Conservation (phyloP, 305 asterid genomes). For the Ilex paraguariensis region DNA sequence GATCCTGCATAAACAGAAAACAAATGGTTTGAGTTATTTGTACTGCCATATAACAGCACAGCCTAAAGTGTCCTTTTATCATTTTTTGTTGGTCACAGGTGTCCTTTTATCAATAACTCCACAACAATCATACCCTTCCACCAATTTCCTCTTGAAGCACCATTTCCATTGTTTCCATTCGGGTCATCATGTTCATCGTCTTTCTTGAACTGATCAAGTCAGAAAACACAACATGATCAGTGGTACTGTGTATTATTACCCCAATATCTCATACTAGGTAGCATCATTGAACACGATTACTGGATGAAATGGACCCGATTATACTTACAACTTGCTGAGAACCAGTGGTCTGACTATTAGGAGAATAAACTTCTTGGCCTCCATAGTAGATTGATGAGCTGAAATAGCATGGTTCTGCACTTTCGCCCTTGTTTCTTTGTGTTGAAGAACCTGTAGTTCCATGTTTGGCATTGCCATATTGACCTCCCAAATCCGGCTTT, state of each 20-base stretch:
- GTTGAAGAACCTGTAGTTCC: conserved; percentile 24
- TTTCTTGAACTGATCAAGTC: conserved; percentile 15
- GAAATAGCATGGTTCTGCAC: conserved; percentile 51
- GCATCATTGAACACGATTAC: background rate
- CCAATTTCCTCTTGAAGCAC: conserved; percentile 44
- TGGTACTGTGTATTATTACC: background rate
- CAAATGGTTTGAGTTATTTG: too few species aligned
- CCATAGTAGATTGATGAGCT: conserved; percentile 81
- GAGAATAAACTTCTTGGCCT: conserved; percentile 66
- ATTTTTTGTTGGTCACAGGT: too few species aligned
- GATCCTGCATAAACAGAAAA: conserved; percentile 23
- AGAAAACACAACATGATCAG: background rate
- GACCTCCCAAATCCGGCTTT: conserved; percentile 23
- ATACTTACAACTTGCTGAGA: conserved; percentile 12
- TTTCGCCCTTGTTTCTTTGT: conserved; percentile 23
- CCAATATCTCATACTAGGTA: background rate
- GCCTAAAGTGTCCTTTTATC: background rate
- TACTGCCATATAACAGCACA: background rate
- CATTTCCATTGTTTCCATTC: conserved; percentile 23
- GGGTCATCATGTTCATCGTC: conserved; percentile 24
- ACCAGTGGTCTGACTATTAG: conserved; percentile 15
- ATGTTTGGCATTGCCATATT: conserved; percentile 26
- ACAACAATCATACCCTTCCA: conserved; percentile 32
- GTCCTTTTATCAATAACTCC: background rate
- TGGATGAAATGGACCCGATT: too few species aligned